Percentiles rank a stretch among this genome's conserved stretches.
These are phyloP conservation scores for Vaccinium darrowii DNA, from an alignment of 148 eudicot species.

Conservation along the genomic window DNA sequence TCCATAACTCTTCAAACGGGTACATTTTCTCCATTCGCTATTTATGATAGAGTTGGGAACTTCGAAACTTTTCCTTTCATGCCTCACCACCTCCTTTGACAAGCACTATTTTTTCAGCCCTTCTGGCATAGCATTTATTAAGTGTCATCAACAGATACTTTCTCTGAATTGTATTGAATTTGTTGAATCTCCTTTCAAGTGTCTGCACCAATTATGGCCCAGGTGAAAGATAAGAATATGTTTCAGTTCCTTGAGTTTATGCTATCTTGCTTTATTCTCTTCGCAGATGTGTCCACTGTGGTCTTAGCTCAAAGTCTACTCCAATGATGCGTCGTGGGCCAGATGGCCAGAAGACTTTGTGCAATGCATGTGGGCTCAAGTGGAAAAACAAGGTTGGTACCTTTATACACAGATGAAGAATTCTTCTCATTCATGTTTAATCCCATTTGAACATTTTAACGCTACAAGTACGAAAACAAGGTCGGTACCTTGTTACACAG, in stretches of 20 bases:
- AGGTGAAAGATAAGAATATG: background rate
- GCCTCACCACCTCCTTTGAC: background rate
- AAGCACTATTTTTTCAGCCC: background rate
- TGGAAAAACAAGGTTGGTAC: slow-evolving; percentile 65
- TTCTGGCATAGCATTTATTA: background rate
- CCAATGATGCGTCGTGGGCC: slow-evolving; percentile 82
- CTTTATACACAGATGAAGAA: background rate
- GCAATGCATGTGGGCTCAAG: slow-evolving; percentile 70
- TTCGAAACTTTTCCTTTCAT: background rate
- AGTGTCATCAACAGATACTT: background rate
- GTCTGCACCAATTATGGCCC: background rate
- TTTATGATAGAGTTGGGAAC: background rate
- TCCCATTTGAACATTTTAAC: background rate
- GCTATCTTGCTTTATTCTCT: slow-evolving; percentile 5
- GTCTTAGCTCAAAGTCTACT: slow-evolving; percentile 58
- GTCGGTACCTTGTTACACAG: slow-evolving; percentile 23
- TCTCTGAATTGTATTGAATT: background rate
- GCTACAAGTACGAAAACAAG: slow-evolving; percentile 43
- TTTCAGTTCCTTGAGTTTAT: background rate
- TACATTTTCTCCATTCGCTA: background rate
- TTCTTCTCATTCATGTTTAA: background rate
- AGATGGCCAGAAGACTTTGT: slow-evolving; percentile 59
- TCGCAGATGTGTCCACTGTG: slow-evolving; percentile 61
- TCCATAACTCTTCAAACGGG: background rate
- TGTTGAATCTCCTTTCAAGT: background rate